A percentile compares a stretch with the other conserved stretches of the same genome.
These are phyloP conservation scores for Benincasa hispida DNA, from an alignment of 306 rosid species.

Conservation along the genomic window DNA sequence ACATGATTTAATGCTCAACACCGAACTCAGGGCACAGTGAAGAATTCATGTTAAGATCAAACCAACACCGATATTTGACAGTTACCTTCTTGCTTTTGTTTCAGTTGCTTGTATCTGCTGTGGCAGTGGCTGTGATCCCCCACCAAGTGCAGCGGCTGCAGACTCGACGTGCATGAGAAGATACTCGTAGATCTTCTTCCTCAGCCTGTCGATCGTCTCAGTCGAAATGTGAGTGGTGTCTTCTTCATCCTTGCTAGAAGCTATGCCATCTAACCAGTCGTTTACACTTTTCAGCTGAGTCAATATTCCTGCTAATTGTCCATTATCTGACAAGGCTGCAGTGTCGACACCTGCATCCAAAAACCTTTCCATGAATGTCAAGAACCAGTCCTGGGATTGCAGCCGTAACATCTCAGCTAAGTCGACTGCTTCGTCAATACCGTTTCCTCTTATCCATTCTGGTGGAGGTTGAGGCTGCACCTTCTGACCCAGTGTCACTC, in stretches of 20 bases:
- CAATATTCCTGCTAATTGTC: slow-evolving; percentile 83
- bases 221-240: slow-evolving; percentile 35
- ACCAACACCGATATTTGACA: background rate
- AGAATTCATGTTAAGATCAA: background rate
- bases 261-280: slow-evolving; percentile 76
- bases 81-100: slow-evolving; percentile 46
- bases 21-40: background rate
- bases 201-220: slow-evolving; percentile 54
- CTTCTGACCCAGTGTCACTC: slow-evolving; percentile 33
- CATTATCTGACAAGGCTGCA: slow-evolving; percentile 59
- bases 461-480: slow-evolving; percentile 38
- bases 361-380: slow-evolving; percentile 75
- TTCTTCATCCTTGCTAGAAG: slow-evolving; percentile 30
- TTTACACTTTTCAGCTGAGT: slow-evolving; percentile 88
- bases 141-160: slow-evolving; percentile 86
- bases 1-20: background rate
- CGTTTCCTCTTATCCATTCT: slow-evolving; percentile 72
- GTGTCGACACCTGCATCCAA: slow-evolving; percentile 62
- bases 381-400: slow-evolving; percentile 73
- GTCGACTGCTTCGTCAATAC: slow-evolving; percentile 55
- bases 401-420: slow-evolving; percentile 47
- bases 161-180: slow-evolving; percentile 92
- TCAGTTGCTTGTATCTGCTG: slow-evolving; percentile 31
- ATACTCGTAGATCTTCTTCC: slow-evolving; percentile 85
- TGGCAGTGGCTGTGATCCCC: slow-evolving; percentile 39